These are phyloP conservation scores for Rhodosporidiobolus sp. DNA, from an alignment of 768 basidiomycete genomes.

Conservation along the genomic window DNA sequence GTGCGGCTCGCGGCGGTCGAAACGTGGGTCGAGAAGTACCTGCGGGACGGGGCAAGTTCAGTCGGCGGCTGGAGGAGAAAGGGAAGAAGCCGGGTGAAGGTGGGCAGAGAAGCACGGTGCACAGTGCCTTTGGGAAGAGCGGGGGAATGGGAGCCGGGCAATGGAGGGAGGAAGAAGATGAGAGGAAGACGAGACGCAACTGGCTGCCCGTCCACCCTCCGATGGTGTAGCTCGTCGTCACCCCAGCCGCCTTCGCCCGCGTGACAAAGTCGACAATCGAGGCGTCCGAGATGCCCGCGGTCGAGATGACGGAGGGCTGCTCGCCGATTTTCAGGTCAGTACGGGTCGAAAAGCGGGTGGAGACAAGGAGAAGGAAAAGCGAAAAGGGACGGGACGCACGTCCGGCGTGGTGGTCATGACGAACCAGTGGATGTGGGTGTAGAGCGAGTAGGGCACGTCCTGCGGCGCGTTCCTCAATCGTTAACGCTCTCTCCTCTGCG, in stretches of 20 bases:
- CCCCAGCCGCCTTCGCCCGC: slow-evolving; percentile 5
- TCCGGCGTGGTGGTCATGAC: slow-evolving; percentile 30
- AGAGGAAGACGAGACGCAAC: too few species aligned
- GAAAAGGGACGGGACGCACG: background rate
- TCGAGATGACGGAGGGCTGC: slow-evolving; percentile 17
- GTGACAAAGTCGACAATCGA: slow-evolving; percentile 26
- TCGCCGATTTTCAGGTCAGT: too few species aligned
- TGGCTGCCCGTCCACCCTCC: slow-evolving; percentile 69
- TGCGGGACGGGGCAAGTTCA: background rate
- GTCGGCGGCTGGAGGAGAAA: background rate
- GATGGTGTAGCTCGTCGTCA: slow-evolving; percentile 49
- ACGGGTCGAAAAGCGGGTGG: background rate
- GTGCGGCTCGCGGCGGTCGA: slow-evolving; percentile 60
- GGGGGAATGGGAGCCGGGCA: too few species aligned
- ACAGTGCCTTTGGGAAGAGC: too few species aligned
- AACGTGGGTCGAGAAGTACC: slow-evolving; percentile 63
- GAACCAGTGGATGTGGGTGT: slow-evolving; percentile 33
- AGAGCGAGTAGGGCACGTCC: slow-evolving; percentile 13
- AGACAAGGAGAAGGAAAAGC: too few species aligned
- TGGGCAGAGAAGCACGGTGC: background rate
- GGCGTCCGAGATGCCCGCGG: slow-evolving; percentile 25
- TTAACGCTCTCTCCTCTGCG: too few species aligned
- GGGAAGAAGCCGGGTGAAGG: background rate
- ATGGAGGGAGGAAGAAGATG: too few species aligned
- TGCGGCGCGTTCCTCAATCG: background rate